Evolutionary conservation across 1,284 basidiomycete genomes (phyloP), one percentile per base, ranked within the genome.

Genomic region (Amylostereum chailletii): DNA sequence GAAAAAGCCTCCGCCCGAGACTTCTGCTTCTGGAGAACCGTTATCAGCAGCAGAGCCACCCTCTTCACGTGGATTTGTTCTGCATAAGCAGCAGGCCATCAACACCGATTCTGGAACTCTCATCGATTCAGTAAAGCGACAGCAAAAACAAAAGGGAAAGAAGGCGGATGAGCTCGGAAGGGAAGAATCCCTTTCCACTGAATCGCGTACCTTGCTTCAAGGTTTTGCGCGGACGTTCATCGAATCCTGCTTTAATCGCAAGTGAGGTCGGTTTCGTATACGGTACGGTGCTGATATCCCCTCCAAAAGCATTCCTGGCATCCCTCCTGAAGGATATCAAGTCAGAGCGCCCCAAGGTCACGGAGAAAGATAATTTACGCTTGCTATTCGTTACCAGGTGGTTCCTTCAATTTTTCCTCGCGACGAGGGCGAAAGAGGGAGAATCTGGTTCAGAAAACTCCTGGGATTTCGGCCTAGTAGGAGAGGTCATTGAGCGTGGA

Each of bases 261-360:
- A 60, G 88, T 66, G 39, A 36, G 48, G 39, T 26, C 30, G 11
- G 7, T 42, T 47, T 38, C 34, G 29, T 9, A 27, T n/a, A 6
- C 41, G 7, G 10, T 38, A 5, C 11, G 11, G 10, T 34, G 5
- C 34, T 42, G 5, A 10, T 10, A 10, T 32, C 9, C 6, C 34
- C 5, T 32, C 27, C 5, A 38, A 27, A 45, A 95, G 92, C 81
- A 30, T 93, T 96, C 66, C 77, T 96, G 49, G 71, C 79, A 2
- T 83, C 82, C 1, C 70, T 96, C n/a, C 68, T 96, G 49, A 93
- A 88, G 64, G 94, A 97, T 60, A 95, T 97, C 63, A 82, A 86
- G 53, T 89, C 90, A 55, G 94, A 97, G 64, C 76, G 92, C 29
- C 76, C 83, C 33, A 94, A 94, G 65, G 84, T 96, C 50, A 85